These are phyloP conservation scores for Trypanosomatidae sp. DNA, from an alignment of 208 protist genomes.

Conservation along the genomic window DNA sequence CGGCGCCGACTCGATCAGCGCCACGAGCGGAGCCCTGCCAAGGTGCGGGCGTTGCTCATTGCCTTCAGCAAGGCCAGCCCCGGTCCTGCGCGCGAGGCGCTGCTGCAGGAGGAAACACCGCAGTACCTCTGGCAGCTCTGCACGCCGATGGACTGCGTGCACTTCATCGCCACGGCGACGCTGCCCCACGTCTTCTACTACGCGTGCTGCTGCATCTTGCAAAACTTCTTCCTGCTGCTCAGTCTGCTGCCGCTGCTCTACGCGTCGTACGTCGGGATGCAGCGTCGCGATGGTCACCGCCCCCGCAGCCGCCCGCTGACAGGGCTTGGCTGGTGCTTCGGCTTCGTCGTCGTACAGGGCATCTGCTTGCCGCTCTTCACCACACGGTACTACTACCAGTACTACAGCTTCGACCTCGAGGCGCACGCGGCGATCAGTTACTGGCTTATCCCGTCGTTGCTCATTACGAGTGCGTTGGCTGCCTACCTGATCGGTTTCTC, in stretches of 20 bases:
- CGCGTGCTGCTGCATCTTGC: slow-evolving; percentile 19
- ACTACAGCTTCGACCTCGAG: slow-evolving; percentile 26
- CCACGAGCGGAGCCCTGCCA: slow-evolving; percentile 6
- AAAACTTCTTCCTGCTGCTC: slow-evolving; percentile 31
- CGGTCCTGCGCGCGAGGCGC: slow-evolving; percentile 17
- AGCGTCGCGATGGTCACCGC: slow-evolving; percentile 12
- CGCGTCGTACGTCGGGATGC: slow-evolving; percentile 21
- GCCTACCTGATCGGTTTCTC: slow-evolving; percentile 21
- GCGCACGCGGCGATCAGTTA: slow-evolving; percentile 9
- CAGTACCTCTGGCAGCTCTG: slow-evolving; percentile 24
- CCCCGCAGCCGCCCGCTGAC: slow-evolving; percentile 23
- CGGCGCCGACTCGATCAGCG: neutral
- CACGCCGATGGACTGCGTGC: slow-evolving; percentile 13
- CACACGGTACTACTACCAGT: slow-evolving; percentile 14
- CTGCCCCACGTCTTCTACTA: slow-evolving; percentile 38
- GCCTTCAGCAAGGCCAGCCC: slow-evolving; percentile 30
- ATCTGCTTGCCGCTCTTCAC: slow-evolving; percentile 25
- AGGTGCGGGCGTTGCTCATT: slow-evolving; percentile 27
- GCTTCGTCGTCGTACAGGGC: slow-evolving; percentile 22
- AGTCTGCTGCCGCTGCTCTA: slow-evolving; percentile 19
- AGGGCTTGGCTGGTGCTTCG: slow-evolving; percentile 20
- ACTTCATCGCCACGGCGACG: slow-evolving; percentile 12
- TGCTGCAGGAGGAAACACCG: slow-evolving; percentile 25
- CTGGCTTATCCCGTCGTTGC: slow-evolving; percentile 32
- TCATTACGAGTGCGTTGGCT: slow-evolving; percentile 16